Evolutionary conservation across 148 eudicot genomes (phyloP).

Genomic region (Silene uniflora): DNA sequence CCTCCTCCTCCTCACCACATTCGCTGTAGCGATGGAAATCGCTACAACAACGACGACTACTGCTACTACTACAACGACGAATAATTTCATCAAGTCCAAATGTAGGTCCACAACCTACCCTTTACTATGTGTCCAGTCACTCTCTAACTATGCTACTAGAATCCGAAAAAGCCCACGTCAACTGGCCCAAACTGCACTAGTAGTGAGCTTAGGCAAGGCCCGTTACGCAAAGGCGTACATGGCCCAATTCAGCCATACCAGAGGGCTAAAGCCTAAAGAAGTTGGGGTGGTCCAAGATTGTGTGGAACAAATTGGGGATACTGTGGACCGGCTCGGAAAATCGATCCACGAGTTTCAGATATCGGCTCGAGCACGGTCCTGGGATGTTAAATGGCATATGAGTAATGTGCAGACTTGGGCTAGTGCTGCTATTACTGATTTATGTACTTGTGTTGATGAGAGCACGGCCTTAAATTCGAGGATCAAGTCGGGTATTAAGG

Average conservation of each 20-base stretch:
- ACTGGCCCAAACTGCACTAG: conserved; percentile 44
- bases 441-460: conserved; percentile 51
- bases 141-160: conserved; percentile 40
- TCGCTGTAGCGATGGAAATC: background rate
- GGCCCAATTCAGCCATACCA: conserved; percentile 25
- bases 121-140: conserved; percentile 41
- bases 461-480: conserved; percentile 33
- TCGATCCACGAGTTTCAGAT: conserved; percentile 45
- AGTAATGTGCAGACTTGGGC: conserved; percentile 77
- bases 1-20: conserved; percentile 7
- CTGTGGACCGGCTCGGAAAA: conserved; percentile 44
- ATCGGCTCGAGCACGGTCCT: conserved; percentile 19
- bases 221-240: conserved; percentile 33
- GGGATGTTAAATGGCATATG: conserved; percentile 50
- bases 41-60: background rate
- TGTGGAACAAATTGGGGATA: conserved; percentile 45
- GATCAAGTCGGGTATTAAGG: conserved; percentile 35
- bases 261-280: conserved; percentile 43
- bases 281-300: conserved; percentile 52
- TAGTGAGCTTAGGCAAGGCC: conserved; percentile 45
- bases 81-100: conserved; percentile 45
- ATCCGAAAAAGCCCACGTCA: conserved; percentile 43
- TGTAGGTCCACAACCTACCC: conserved; percentile 55
- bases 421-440: conserved; percentile 60
- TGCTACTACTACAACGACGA: conserved; percentile 20